phyloP scores from a whole-genome alignment of 495 filamentous ascomycete genomes.

The Neurospora hispaniola region DNA sequence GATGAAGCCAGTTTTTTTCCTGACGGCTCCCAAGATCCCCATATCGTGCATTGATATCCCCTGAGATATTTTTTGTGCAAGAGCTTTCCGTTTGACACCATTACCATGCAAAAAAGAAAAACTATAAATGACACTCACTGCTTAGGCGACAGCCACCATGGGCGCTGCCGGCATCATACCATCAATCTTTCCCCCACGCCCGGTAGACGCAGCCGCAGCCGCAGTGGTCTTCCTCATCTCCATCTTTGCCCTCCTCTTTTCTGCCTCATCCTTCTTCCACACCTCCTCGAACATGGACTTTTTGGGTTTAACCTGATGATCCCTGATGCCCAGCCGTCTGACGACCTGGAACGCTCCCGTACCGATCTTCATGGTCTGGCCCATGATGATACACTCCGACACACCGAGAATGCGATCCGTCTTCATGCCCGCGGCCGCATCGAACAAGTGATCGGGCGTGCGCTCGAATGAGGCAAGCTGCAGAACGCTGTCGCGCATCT shows the following conservation, averaged over 20 bases:
- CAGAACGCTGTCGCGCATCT: slow-evolving; percentile 91
- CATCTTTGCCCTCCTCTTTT: slow-evolving; percentile 22
- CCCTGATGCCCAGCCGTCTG: slow-evolving; percentile 56
- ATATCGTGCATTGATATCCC: not conserved
- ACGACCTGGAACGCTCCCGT: slow-evolving; percentile 89
- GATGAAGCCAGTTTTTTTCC: not conserved
- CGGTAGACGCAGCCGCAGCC: slow-evolving; percentile 4
- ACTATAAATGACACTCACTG: not conserved
- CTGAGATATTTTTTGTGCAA: not conserved
- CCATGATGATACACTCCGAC: slow-evolving; percentile 96
- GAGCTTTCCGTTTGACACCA: not conserved
- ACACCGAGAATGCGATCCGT: slow-evolving; percentile 84
- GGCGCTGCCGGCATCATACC: not conserved
- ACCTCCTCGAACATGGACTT: slow-evolving; percentile 68
- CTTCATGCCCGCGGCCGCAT: slow-evolving; percentile 84
- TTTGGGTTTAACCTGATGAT: slow-evolving; percentile 50
- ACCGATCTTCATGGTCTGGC: slow-evolving; percentile 80
- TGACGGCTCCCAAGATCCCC: not conserved
- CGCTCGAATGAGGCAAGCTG: slow-evolving; percentile 98
- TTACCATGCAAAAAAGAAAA: not conserved
- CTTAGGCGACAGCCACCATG: not conserved
- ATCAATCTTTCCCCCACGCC: not conserved
- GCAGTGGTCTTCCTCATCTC: slow-evolving; percentile 10
- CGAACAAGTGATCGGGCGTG: slow-evolving; percentile 95
- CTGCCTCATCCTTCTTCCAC: slow-evolving; percentile 41